These are phyloP conservation scores for Huntiella bhutanensis DNA, from an alignment of 2,329 filamentous ascomycete genomes.

Conservation along the genomic window DNA sequence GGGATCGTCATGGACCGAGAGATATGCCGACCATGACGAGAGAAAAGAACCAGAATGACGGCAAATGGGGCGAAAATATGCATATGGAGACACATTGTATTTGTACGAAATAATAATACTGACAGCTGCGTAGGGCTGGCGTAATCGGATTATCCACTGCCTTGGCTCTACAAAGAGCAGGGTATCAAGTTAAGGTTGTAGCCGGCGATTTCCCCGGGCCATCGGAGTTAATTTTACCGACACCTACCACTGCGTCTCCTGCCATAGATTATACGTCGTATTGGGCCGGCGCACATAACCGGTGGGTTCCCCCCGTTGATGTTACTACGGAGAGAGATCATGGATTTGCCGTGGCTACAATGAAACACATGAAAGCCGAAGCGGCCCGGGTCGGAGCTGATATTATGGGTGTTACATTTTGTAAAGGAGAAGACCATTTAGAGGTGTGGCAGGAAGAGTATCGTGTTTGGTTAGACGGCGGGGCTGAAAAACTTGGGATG, in stretches of 20 bases:
- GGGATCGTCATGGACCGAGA: no score
- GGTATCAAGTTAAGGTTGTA: slow-evolving; percentile 24
- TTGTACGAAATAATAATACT: background rate
- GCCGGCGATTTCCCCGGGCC: slow-evolving; percentile 29
- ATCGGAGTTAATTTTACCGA: slow-evolving; percentile 24
- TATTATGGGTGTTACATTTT: slow-evolving; percentile 28
- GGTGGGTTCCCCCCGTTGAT: slow-evolving; percentile 24
- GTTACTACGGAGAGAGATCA: slow-evolving; percentile 23
- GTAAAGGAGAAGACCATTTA: slow-evolving; percentile 32
- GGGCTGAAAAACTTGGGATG: slow-evolving; percentile 18
- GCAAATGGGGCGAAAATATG: no score
- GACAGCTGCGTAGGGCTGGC: slow-evolving; percentile 24
- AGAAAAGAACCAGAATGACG: no score
- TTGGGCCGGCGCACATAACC: slow-evolving; percentile 38
- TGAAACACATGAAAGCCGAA: slow-evolving; percentile 21
- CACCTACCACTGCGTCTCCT: slow-evolving; percentile 13
- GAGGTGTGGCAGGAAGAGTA: slow-evolving; percentile 24
- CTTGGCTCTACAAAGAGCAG: slow-evolving; percentile 24
- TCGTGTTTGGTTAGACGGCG: slow-evolving; percentile 17
- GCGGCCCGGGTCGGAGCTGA: slow-evolving; percentile 16
- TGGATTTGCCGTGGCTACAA: slow-evolving; percentile 24
- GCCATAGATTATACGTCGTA: slow-evolving; percentile 36
- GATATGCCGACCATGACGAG: no score
- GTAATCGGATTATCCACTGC: slow-evolving; percentile 33
- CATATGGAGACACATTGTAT: background rate